Percentiles rank a stretch among this genome's conserved stretches.
phyloP scores from a whole-genome alignment of 371 early-diverging fungal species.

The Capillidium heterosporum region DNA sequence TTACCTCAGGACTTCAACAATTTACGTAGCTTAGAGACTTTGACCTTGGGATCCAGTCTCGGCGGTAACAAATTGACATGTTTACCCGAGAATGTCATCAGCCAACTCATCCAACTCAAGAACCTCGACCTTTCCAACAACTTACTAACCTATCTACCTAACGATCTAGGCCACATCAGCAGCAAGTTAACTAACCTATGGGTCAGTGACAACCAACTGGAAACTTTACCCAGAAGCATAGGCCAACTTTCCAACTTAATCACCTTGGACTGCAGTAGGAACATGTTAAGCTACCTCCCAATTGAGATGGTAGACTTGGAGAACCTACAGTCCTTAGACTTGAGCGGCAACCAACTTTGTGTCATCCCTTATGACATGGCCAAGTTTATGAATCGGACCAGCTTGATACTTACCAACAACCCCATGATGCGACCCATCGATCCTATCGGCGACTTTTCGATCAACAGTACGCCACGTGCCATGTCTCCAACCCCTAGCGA shows the following conservation, averaged over 20 bases:
- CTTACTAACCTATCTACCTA: slow-evolving; percentile 21
- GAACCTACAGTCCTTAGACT: slow-evolving; percentile 31
- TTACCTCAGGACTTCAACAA: slow-evolving; percentile 19
- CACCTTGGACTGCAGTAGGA: slow-evolving; percentile 25
- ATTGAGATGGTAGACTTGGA: slow-evolving; percentile 27
- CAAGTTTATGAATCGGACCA: slow-evolving; percentile 25
- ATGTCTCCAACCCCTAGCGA: background rate
- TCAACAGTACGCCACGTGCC: background rate
- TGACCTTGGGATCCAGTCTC: slow-evolving; percentile 36
- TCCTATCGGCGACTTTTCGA: background rate
- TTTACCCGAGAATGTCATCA: slow-evolving; percentile 23
- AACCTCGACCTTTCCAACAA: slow-evolving; percentile 36
- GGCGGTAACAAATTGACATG: slow-evolving; percentile 28
- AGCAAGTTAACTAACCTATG: slow-evolving; percentile 14
- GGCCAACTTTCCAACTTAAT: slow-evolving; percentile 20
- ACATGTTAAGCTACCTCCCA: slow-evolving; percentile 25
- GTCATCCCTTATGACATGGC: slow-evolving; percentile 37
- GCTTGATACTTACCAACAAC: slow-evolving; percentile 35
- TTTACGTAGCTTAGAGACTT: slow-evolving; percentile 22
- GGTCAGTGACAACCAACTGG: slow-evolving; percentile 31
- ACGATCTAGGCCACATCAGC: slow-evolving; percentile 20
- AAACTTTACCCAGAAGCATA: slow-evolving; percentile 33
- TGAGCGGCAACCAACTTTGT: slow-evolving; percentile 36
- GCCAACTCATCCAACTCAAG: slow-evolving; percentile 21
- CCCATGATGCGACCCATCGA: slow-evolving; percentile 22